Conservation (phyloP, 441 rosid species). For the Brassica balearica region DNA sequence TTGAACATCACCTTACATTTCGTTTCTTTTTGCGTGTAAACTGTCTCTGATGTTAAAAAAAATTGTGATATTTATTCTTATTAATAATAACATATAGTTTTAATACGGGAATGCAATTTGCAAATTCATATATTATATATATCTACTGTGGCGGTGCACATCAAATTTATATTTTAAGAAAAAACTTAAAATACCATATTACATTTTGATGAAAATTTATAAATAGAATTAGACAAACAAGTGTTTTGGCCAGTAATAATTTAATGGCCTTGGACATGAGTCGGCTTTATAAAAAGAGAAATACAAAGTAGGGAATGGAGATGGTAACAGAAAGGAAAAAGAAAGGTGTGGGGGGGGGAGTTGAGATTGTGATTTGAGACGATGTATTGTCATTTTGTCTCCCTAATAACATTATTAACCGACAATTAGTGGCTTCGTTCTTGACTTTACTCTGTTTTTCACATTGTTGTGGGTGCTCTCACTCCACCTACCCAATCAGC, state of each 20-base stretch:
- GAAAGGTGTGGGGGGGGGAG: constrained; percentile 36
- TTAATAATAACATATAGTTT: background rate
- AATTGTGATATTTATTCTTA: background rate
- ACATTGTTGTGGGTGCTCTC: constrained; percentile 40
- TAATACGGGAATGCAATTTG: background rate
- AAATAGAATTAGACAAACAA: constrained; percentile 9
- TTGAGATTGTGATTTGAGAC: constrained; percentile 28
- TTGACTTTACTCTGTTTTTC: constrained; percentile 31
- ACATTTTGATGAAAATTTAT: background rate
- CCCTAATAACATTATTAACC: constrained; percentile 28
- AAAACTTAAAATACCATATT: background rate
- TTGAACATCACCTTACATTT: constrained; percentile 10
- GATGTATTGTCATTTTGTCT: constrained; percentile 22
- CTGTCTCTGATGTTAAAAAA: background rate
- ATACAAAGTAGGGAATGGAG: constrained; percentile 24
- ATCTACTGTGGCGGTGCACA: background rate
- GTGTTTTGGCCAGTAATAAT: constrained; percentile 15
- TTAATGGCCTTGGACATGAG: constrained; percentile 26
- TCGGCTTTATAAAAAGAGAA: constrained; percentile 10
- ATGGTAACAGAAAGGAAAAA: constrained; percentile 37
- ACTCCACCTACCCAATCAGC: constrained; percentile 42
- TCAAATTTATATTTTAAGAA: background rate
- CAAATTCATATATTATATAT: background rate
- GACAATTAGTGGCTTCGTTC: constrained; percentile 39
- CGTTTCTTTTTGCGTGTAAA: background rate